Percentiles rank a stretch among this genome's conserved stretches.
These are phyloP conservation scores for Penicillium longicatenatum DNA, from an alignment of 495 filamentous ascomycete genomes.

Conservation along the genomic window DNA sequence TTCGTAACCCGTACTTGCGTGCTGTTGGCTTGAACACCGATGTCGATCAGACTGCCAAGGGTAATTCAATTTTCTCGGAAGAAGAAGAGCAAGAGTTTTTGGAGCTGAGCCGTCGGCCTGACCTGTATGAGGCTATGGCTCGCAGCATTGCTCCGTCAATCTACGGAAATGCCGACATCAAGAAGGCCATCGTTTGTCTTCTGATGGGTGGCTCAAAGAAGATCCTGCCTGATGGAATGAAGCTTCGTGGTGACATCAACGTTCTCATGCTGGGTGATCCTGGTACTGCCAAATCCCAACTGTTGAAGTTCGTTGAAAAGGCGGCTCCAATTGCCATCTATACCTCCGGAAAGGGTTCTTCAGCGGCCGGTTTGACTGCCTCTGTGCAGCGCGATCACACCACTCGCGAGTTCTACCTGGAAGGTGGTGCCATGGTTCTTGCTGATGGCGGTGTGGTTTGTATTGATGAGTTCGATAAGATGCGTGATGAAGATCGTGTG, in stretches of 20 bases:
- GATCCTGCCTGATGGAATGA: slow-evolving; percentile 98
- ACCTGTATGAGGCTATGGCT: slow-evolving; percentile 87
- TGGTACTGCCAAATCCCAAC: slow-evolving; percentile 96
- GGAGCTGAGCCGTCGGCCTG: slow-evolving; percentile 85
- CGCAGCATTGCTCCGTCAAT: slow-evolving; percentile 97
- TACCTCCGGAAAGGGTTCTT: slow-evolving; percentile 98
- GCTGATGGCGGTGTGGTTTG: slow-evolving; percentile 98
- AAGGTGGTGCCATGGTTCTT: slow-evolving; percentile 98
- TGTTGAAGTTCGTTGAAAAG: slow-evolving; percentile 97
- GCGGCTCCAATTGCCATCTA: slow-evolving; percentile 97
- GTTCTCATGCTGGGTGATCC: slow-evolving; percentile 96
- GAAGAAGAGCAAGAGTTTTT: slow-evolving; percentile 98
- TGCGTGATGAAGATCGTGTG: slow-evolving; percentile 98
- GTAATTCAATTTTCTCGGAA: slow-evolving; percentile 82
- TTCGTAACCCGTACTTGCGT: slow-evolving; percentile 94
- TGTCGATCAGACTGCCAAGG: slow-evolving; percentile 86
- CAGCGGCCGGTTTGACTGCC: slow-evolving; percentile 95
- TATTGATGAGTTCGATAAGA: slow-evolving; percentile 99
- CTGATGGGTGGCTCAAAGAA: slow-evolving; percentile 97
- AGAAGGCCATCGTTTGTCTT: slow-evolving; percentile 96
- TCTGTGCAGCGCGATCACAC: slow-evolving; percentile 92
- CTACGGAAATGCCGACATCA: slow-evolving; percentile 95
- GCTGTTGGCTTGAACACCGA: slow-evolving; percentile 91
- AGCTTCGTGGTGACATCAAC: slow-evolving; percentile 97
- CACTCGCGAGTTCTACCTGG: slow-evolving; percentile 96